These are phyloP conservation scores for Serpula lacrymans DNA, from an alignment of 768 basidiomycete species.

Conservation along the genomic window DNA sequence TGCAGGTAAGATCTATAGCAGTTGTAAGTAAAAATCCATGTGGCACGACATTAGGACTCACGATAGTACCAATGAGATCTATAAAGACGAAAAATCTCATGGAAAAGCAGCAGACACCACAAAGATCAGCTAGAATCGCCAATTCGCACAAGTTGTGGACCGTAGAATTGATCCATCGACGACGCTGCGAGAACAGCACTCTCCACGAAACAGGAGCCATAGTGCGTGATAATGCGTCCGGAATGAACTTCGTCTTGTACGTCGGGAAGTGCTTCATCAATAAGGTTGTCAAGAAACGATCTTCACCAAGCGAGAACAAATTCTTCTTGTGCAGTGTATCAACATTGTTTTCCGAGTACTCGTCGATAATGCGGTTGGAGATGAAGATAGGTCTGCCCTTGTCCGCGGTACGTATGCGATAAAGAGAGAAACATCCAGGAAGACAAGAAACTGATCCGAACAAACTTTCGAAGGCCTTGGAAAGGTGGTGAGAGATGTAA, in stretches of 20 bases:
- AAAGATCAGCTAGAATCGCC: conserved; percentile 57
- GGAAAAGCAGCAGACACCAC: conserved; percentile 72
- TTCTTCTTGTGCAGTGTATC: conserved; percentile 76
- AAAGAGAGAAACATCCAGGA: conserved; percentile 73
- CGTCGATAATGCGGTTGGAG: conserved; percentile 67
- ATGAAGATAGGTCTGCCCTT: conserved; percentile 71
- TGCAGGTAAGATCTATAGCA: conserved; percentile 48
- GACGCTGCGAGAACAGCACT: conserved; percentile 62
- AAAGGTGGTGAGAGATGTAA: conserved; percentile 63
- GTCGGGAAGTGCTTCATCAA: conserved; percentile 69
- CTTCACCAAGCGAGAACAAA: conserved; percentile 64
- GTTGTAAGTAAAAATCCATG: conserved; percentile 2
- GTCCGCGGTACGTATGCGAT: conserved; percentile 67
- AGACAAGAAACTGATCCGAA: conserved; percentile 72
- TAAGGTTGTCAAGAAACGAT: conserved; percentile 67
- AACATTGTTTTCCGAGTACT: conserved; percentile 62
- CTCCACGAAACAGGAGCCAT: conserved; percentile 61
- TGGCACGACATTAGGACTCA: conserved; percentile 17
- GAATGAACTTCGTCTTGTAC: conserved; percentile 68
- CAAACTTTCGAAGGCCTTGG: conserved; percentile 66
- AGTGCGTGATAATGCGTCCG: conserved; percentile 59
- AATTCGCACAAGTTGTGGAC: conserved; percentile 67
- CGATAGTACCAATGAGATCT: conserved; percentile 62
- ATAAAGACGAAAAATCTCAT: conserved; percentile 71
- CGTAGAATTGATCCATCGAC: conserved; percentile 75